Percentiles rank a stretch among this genome's conserved stretches.
phyloP scores from a whole-genome alignment of 2,329 filamentous ascomycete species.

The Alternaria longipes region DNA sequence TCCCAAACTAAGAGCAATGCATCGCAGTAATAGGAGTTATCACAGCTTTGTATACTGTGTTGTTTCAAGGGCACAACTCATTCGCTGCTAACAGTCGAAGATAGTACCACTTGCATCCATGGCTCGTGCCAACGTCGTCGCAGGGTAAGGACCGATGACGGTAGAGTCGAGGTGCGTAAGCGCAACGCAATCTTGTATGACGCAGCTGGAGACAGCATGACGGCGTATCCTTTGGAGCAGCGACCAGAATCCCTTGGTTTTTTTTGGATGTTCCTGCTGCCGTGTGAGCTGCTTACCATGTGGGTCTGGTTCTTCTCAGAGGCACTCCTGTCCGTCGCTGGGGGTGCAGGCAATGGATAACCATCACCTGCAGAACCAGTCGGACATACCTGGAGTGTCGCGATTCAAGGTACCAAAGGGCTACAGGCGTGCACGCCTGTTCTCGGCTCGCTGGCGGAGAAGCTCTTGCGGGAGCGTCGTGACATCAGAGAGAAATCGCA shows the following conservation, averaged over 20 bases:
- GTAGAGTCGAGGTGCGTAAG: slow-evolving; percentile 2
- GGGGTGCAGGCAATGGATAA: not conserved
- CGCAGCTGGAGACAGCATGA: not conserved
- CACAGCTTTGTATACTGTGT: not conserved
- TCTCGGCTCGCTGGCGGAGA: not conserved
- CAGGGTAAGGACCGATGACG: not conserved
- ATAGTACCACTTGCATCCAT: not conserved
- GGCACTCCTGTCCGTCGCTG: not conserved
- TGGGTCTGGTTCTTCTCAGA: not conserved
- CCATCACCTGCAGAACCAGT: not conserved
- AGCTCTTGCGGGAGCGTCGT: slow-evolving; percentile 1
- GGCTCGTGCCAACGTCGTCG: slow-evolving; percentile 1
- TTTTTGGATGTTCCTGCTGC: slow-evolving; percentile 2
- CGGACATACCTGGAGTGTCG: not conserved
- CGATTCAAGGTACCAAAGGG: not conserved
- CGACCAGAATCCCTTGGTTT: not conserved
- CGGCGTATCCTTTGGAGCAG: not conserved
- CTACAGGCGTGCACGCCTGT: not conserved
- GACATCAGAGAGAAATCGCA: slow-evolving; percentile 2
- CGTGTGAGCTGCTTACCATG: not conserved
- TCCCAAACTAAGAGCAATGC: not conserved
- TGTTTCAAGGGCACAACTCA: not conserved
- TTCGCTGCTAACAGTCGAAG: slow-evolving; percentile 7
- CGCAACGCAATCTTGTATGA: slow-evolving; percentile 6
- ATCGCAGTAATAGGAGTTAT: not conserved